These are phyloP conservation scores for Sporopachydermia quercuum DNA, from an alignment of 805 yeast genomes.

Conservation along the genomic window DNA sequence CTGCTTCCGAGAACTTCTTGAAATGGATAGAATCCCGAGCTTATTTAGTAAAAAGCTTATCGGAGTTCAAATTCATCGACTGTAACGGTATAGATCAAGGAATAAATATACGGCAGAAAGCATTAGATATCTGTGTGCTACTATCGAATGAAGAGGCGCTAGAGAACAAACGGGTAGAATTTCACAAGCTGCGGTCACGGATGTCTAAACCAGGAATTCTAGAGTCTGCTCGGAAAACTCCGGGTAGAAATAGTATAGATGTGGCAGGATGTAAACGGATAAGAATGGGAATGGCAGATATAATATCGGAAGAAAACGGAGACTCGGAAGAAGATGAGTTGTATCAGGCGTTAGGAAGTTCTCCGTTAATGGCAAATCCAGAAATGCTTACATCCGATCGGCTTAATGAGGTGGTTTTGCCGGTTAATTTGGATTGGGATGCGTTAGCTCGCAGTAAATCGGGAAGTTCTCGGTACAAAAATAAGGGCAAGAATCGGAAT, in stretches of 20 bases:
- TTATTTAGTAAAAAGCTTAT: not conserved
- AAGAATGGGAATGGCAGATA: not conserved
- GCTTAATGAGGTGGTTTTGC: not conserved
- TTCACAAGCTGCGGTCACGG: conserved; percentile 1
- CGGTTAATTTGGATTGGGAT: not conserved
- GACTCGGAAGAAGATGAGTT: not conserved
- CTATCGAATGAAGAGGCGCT: not conserved
- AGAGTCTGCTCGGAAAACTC: not conserved
- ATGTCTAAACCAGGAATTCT: conserved; percentile 1
- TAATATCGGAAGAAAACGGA: not conserved
- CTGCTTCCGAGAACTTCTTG: not conserved
- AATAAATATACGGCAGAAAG: not conserved
- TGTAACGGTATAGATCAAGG: conserved; percentile 1
- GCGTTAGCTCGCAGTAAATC: too few species aligned
- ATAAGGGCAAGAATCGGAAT: too few species aligned
- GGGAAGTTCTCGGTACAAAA: too few species aligned
- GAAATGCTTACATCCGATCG: not conserved
- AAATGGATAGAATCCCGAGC: not conserved
- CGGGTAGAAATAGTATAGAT: not conserved
- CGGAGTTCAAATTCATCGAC: not conserved
- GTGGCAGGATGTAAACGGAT: not conserved
- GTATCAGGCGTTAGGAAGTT: not conserved
- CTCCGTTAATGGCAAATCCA: not conserved
- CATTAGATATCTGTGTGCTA: not conserved
- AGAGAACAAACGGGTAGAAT: not conserved